These are phyloP conservation scores for Stephania yunnanensis DNA, from an alignment of 164 flowering plant species.

Conservation along the genomic window DNA sequence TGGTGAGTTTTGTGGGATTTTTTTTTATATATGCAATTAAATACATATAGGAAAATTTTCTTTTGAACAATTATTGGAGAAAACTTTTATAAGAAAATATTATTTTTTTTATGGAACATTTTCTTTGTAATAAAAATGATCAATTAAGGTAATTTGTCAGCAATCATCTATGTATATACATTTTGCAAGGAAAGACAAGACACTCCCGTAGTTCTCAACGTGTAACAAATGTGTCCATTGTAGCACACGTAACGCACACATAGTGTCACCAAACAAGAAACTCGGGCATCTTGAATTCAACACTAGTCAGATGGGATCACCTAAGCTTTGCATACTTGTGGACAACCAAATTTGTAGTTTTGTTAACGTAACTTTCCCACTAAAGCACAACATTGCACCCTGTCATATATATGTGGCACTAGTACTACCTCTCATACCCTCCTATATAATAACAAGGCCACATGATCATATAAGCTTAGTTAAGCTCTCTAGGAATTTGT, in stretches of 20 bases:
- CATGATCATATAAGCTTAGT: not conserved
- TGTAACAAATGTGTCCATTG: not conserved
- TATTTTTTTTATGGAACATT: too few species aligned
- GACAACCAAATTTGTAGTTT: not conserved
- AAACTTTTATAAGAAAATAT: too few species aligned
- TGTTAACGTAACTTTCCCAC: not conserved
- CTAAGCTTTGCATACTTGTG: not conserved
- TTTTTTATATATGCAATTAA: too few species aligned
- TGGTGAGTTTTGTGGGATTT: too few species aligned
- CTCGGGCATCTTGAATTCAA: too few species aligned
- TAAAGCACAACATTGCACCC: not conserved
- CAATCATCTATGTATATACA: too few species aligned
- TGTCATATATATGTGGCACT: not conserved
- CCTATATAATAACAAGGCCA: not conserved
- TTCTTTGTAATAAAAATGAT: too few species aligned
- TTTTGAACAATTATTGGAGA: too few species aligned
- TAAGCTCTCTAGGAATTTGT: not conserved
- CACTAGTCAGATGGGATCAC: not conserved
- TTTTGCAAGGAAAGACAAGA: too few species aligned
- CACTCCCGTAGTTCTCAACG: not conserved
- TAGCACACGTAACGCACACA: not conserved
- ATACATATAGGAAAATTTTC: too few species aligned
- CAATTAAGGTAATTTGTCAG: too few species aligned
- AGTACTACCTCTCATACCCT: not conserved
- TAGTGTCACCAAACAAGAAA: not conserved